Base-by-base conservation (phyloP, 495 filamentous ascomycete species). In the Clavariopsis aquatica region DNA sequence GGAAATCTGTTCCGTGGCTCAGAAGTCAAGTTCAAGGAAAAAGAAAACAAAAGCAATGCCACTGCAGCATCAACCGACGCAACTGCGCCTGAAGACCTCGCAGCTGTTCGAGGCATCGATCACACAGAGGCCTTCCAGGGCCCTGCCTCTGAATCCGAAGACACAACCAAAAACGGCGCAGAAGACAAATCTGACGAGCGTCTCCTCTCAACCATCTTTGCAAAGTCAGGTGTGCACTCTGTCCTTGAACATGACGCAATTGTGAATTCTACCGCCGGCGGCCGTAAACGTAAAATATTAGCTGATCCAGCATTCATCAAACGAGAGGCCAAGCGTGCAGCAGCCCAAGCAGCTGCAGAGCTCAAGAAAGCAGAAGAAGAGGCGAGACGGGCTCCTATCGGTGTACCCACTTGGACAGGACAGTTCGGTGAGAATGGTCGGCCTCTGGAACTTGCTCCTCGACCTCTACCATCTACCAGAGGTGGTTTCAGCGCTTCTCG, bases 381-480 rank as follows among this genome's bases (percentile, higher is more conserved):
- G 10, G 91, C 92, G 1, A 81, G 84, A 22, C 81, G 78, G 2
- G 79, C 91, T 0, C 88, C 89, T 0, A 85, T 93, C 51, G 94
- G 93, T 38, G 89, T 89, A 0, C 89, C 93, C 15, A 98, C 94
- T 1, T 98, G 94, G 94, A 98, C 94, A 0, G 94, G 94, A 10
- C 80, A 85, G 59, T 83, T 87, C 46, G 94, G 94, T 8, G 79
- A 85, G 31, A 88, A 85, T 2, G 93, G 93, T 0, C 79, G 80
- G 34, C 80, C 81, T 1, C 73, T 77, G 47, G 66, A 77, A 60
- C 71, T 68, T 27, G 71, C 61, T 12, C 67, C 36, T 64, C 70
- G 46, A 57, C 71, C 72, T 0, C 71, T 10, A 23, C 46, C 29
- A 4, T 52, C 60, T 2, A 24, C 45, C 45, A 46, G 55, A 43